Base-by-base conservation (phyloP, 1,284 basidiomycete species). In the Cystobasidiaceae sp. region DNA sequence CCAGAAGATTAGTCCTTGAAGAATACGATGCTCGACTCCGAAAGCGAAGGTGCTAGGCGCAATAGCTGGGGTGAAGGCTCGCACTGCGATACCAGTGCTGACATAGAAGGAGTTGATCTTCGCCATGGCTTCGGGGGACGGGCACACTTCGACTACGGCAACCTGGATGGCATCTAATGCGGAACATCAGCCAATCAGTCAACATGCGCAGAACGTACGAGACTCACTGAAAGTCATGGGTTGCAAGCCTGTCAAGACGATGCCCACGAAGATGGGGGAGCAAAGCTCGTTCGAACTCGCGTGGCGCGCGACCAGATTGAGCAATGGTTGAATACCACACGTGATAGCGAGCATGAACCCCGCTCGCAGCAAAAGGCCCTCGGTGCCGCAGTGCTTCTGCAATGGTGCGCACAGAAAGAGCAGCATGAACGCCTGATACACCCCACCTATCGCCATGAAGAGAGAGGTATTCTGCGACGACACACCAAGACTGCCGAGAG, bases 1-100 rank as follows among this genome's bases (percentile, higher is more conserved):
- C 60, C 51, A 55, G n/a, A 32, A 49, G n/a, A 63, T 28, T 30
- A 43, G 32, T 28, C 60, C 51, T 27, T 27, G 17, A 3, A 43
- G 23, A 15, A 63, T 54, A 1, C 52, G 59, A 21, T 32, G 11
- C n/a, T 63, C 50, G 9, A 55, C 45, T 9, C 57, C 57, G 13
- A 32, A 45, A 3, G 45, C 57, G 23, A 39, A 52, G 23, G 43
- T 8, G 37, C 49, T 63, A 0, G 39, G 43, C n/a, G 51, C 39
- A 7, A 37, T 1, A 23, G 39, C 50, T 33, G 60, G 51, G 2
- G 30, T 37, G 17, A 55, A 19, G 13, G 60, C 60, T 19, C 51
- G 23, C 17, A 45, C 37, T 13, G 30, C 37, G 15, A 46, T n/a
- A 4, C 25, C 4, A 19, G n/a, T 34, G 39, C 27, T 7, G 25